phyloP scores from a whole-genome alignment of 2,329 filamentous ascomycete species.

The Aspergillus pseudoterreus region DNA sequence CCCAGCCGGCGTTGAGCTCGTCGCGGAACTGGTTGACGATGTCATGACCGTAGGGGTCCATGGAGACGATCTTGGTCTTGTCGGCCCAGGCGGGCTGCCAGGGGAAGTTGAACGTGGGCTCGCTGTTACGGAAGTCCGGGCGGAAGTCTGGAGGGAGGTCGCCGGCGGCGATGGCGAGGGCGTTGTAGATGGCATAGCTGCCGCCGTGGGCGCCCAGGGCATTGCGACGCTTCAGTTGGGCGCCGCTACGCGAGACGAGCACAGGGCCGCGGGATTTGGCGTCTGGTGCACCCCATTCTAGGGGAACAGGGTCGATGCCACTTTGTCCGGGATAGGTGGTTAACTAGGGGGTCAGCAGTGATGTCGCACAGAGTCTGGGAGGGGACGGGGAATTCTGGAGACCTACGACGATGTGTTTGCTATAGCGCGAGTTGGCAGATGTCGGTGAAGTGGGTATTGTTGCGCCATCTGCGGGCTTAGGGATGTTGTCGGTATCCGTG shows the following conservation, averaged over 20 bases:
- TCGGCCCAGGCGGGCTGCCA: slow-evolving; percentile 88
- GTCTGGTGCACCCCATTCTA: slow-evolving; percentile 83
- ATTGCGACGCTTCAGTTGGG: slow-evolving; percentile 35
- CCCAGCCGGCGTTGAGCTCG: slow-evolving; percentile 65
- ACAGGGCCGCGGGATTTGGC: slow-evolving; percentile 76
- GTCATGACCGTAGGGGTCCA: slow-evolving; percentile 92
- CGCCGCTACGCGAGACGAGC: slow-evolving; percentile 59
- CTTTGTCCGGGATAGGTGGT: slow-evolving; percentile 91
- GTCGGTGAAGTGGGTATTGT: slow-evolving; percentile 17
- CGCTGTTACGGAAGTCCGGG: slow-evolving; percentile 76
- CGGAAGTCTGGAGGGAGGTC: slow-evolving; percentile 80
- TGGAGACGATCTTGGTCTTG: slow-evolving; percentile 90
- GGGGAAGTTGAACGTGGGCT: slow-evolving; percentile 85
- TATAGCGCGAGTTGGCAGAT: slow-evolving; percentile 23
- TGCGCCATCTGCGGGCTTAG: slow-evolving; percentile 20
- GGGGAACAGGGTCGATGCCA: slow-evolving; percentile 83
- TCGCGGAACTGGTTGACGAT: slow-evolving; percentile 75
- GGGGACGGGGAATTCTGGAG: neutral
- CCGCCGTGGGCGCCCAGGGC: slow-evolving; percentile 74
- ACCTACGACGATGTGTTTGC: slow-evolving; percentile 34
- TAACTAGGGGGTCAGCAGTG: slow-evolving; percentile 34
- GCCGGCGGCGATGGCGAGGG: slow-evolving; percentile 85
- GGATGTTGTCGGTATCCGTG: slow-evolving; percentile 7
- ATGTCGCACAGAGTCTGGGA: neutral
- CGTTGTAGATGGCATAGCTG: slow-evolving; percentile 94